These are phyloP conservation scores for Trifolium fragiferum DNA, from an alignment of 306 rosid species.

Conservation along the genomic window DNA sequence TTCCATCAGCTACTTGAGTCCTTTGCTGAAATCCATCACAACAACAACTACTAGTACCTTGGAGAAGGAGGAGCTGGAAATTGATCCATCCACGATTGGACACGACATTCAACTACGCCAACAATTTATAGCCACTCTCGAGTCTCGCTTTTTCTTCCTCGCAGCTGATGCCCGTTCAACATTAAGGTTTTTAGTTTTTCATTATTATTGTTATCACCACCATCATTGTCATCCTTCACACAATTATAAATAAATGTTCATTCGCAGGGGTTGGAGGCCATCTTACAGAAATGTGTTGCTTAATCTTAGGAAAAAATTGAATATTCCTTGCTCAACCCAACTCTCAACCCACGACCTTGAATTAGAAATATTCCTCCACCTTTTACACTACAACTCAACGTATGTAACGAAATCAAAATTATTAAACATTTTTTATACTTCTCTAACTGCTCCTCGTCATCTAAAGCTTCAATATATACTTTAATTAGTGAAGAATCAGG, in stretches of 20 bases:
- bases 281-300: conserved; percentile 89
- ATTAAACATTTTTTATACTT: neutral
- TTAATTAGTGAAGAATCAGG: conserved; percentile 70
- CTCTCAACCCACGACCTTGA: conserved; percentile 86
- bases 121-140: conserved; percentile 65
- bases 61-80: conserved; percentile 43
- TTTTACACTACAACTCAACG: conserved; percentile 70
- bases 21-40: conserved; percentile 81
- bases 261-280: conserved; percentile 92
- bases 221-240: too few relatives aligned
- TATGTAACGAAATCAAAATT: neutral
- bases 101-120: conserved; percentile 79
- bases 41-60: conserved; percentile 26
- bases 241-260: neutral
- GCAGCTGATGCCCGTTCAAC: conserved; percentile 95
- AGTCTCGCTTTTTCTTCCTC: conserved; percentile 86
- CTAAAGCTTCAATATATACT: conserved; percentile 31
- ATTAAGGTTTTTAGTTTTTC: conserved; percentile 55
- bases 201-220: neutral
- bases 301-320: conserved; percentile 68
- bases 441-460: conserved; percentile 36
- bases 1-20: conserved; percentile 84
- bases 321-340: conserved; percentile 75
- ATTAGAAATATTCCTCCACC: conserved; percentile 88
- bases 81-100: conserved; percentile 64